Evolutionary conservation across 2,329 filamentous ascomycete species (phyloP), one percentile per base, ranked within the genome.

Genomic region (Ceratocystis alfenasii): DNA sequence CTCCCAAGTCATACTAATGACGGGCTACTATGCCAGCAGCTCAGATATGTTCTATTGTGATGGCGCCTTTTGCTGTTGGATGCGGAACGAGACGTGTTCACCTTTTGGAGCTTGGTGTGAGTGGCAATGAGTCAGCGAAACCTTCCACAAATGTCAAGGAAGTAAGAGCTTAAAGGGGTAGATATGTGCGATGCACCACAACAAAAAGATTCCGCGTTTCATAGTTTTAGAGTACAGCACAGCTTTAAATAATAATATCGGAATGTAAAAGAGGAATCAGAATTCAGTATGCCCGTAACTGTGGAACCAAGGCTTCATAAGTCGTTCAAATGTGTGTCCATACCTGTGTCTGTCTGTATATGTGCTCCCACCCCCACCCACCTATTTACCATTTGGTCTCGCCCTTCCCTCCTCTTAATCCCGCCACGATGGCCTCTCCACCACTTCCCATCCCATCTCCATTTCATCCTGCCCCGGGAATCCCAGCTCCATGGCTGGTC

Each of bases 381-480:
- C 36, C 33, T 12, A 36, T 36, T 57, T 28, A 15, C 22, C 53
- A n/a, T 8, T 28, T 6, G 12, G 8, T 10, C 20, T 30, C 22
- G 10, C 12, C 41, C 25, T 2, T n/a, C 5, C 20, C 5, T 12
- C 28, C 30, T 15, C 28, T 65, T 50, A 67, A 45, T 57, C 48
- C 36, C 57, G 22, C 66, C 46, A 50, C 46, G 67, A 62, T 12
- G 67, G 33, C 57, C 65, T 67, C 65, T 65, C 69, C 1, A 69
- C 67, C 50, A 69, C 12, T 50, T 68, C 66, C 68, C 67, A 67
- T 8, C 68, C 65, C 48, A 61, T 65, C n/a, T 69, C 68, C 10
- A 66, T 65, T 33, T 64, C n/a, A 20, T 45, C 41, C 17, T 61
- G 30, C 2, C 45, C 64, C n/a, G 50, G 44, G 25, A 60, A 59